Conservation (phyloP, 345 rosid species). For the Populus alba region DNA sequence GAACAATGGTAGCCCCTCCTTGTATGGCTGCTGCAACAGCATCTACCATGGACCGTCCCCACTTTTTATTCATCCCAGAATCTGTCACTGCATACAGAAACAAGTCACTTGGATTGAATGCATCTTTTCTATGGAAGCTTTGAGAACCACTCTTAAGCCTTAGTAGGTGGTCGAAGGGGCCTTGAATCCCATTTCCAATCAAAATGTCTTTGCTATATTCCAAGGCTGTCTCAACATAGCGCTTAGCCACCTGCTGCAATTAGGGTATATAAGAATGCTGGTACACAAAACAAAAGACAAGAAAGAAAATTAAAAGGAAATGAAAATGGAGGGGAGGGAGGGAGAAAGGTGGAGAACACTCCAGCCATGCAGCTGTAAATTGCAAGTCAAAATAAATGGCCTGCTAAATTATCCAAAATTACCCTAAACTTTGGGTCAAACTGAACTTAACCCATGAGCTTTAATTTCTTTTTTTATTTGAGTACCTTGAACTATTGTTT, state of each 20-base stretch:
- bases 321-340: neutral
- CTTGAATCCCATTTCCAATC: constrained; percentile 84
- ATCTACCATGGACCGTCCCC: constrained; percentile 63
- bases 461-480: too few relatives aligned
- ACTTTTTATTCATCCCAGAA: constrained; percentile 72
- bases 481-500: too few relatives aligned
- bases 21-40: constrained; percentile 73
- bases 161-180: constrained; percentile 87
- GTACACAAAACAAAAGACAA: neutral
- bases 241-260: constrained; percentile 68
- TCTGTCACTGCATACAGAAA: constrained; percentile 90
- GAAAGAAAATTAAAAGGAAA: neutral
- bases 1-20: constrained; percentile 91
- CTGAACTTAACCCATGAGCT: too few relatives aligned
- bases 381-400: neutral
- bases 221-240: constrained; percentile 55
- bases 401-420: too few relatives aligned
- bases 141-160: constrained; percentile 46
- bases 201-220: constrained; percentile 73
- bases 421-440: too few relatives aligned
- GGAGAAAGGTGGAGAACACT: neutral
- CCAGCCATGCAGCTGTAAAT: neutral
- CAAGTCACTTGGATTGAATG: constrained; percentile 59
- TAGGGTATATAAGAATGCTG: neutral
- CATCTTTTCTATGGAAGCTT: constrained; percentile 25